Evolutionary conservation across 176 grass and related monocot species (phyloP).

Genomic region (Lolium perenne): DNA sequence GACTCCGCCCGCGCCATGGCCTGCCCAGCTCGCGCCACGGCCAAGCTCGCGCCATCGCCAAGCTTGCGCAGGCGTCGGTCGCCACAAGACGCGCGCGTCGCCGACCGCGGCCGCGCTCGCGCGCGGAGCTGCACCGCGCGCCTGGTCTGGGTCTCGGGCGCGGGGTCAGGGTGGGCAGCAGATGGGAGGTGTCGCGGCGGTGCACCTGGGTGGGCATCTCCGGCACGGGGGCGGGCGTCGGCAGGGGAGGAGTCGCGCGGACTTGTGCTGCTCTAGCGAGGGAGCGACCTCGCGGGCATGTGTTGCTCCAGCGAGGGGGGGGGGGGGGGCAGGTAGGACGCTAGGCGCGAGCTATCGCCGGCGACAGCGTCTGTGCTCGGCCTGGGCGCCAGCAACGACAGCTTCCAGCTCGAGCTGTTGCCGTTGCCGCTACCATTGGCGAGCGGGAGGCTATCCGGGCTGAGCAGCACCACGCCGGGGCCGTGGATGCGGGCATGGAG

Average conservation of each 20-base stretch:
- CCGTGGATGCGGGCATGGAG: too few species aligned
- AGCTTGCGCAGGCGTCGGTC: too few species aligned
- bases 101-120: too few species aligned
- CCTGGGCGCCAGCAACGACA: neutral
- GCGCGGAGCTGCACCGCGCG: too few species aligned
- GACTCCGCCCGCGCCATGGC: too few species aligned
- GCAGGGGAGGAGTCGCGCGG: slow-evolving; percentile 2
- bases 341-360: slow-evolving; percentile 20
- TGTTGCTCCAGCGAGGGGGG: too few species aligned
- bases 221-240: neutral
- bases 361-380: slow-evolving; percentile 40
- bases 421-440: slow-evolving; percentile 35
- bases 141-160: too few species aligned
- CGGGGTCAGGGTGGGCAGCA: too few species aligned
- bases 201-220: slow-evolving; percentile 42
- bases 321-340: slow-evolving; percentile 29
- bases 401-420: slow-evolving; percentile 30
- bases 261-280: slow-evolving; percentile 42
- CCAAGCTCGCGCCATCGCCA: too few species aligned
- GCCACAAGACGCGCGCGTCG: too few species aligned
- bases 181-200: neutral
- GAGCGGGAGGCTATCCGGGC: slow-evolving; percentile 56
- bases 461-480: neutral
- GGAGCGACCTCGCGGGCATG: neutral
- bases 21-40: too few species aligned